A percentile compares a stretch with the other conserved stretches of the same genome.
Conservation (phyloP, 805 yeast genomes). For the Suhomyces prunicola region DNA sequence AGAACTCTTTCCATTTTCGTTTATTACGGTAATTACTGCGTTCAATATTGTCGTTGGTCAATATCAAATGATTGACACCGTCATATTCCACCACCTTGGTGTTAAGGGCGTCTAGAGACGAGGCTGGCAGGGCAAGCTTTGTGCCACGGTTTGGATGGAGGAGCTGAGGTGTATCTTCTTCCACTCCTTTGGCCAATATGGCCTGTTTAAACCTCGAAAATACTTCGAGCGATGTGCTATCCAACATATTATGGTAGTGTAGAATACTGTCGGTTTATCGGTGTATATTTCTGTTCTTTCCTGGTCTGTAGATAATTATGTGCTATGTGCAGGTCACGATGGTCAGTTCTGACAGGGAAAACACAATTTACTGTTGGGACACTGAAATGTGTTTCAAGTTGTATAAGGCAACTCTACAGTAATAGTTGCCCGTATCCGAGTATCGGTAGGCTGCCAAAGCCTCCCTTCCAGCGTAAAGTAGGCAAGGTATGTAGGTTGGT, state of each 20-base stretch:
- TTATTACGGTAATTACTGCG: conserved; percentile 25
- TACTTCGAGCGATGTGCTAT: conserved; percentile 35
- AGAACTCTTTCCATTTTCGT: conserved; percentile 35
- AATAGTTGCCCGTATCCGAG: neutral
- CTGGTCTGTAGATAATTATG: neutral
- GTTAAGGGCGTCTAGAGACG: conserved; percentile 19
- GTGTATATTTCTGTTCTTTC: neutral
- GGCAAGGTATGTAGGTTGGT: neutral
- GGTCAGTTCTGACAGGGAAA: neutral
- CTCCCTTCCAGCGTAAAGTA: neutral
- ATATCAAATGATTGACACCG: conserved; percentile 33
- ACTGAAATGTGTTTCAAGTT: neutral
- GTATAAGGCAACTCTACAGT: neutral
- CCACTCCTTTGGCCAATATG: conserved; percentile 17
- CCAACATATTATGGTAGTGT: conserved; percentile 27
- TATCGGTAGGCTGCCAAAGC: neutral
- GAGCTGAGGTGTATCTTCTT: conserved; percentile 5
- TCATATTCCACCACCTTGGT: conserved; percentile 39
- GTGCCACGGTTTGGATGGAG: conserved; percentile 30
- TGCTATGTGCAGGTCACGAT: neutral
- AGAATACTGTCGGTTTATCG: neutral
- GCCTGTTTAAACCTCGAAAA: conserved; percentile 40
- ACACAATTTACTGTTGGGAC: neutral
- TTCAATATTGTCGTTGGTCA: conserved; percentile 35
- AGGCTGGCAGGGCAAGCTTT: conserved; percentile 19